These are phyloP conservation scores for Nigrospora sphaerica DNA, from an alignment of 2,329 filamentous ascomycete genomes.

Conservation along the genomic window DNA sequence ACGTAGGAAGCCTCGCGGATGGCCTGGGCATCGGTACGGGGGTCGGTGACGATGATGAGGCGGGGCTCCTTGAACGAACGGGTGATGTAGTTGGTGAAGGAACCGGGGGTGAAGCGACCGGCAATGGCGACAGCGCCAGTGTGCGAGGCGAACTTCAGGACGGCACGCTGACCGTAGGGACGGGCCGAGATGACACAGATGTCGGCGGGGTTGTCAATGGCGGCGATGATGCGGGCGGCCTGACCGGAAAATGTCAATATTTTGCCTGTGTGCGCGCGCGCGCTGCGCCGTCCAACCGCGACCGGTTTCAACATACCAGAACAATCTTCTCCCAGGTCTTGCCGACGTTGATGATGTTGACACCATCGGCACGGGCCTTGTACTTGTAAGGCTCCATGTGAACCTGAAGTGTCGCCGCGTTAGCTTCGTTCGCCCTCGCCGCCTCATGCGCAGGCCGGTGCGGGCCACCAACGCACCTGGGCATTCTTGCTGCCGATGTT, in stretches of 20 bases:
- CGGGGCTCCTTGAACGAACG: slow-evolving; percentile 99
- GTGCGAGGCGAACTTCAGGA: slow-evolving; percentile 99
- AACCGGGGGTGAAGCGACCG: slow-evolving; percentile 99
- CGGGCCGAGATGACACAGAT: slow-evolving; percentile 99
- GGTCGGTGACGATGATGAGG: slow-evolving; percentile 98
- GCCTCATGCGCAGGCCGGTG: too few species aligned
- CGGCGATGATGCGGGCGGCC: slow-evolving; percentile 95
- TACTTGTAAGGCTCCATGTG: slow-evolving; percentile 99
- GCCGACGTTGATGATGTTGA: slow-evolving; percentile 99
- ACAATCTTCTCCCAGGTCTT: slow-evolving; percentile 83
- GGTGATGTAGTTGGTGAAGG: slow-evolving; percentile 99
- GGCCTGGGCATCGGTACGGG: slow-evolving; percentile 98
- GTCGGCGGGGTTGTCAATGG: slow-evolving; percentile 98
- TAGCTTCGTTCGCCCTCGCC: too few species aligned
- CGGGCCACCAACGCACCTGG: slow-evolving; percentile 45
- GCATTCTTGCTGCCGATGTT: slow-evolving; percentile 99
- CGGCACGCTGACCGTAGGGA: slow-evolving; percentile 98
- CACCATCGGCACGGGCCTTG: slow-evolving; percentile 97
- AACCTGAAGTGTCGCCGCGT: slow-evolving; percentile 25
- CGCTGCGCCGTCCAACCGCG: background rate
- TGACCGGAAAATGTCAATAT: slow-evolving; percentile 68
- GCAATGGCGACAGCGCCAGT: slow-evolving; percentile 97
- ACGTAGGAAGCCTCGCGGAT: slow-evolving; percentile 99
- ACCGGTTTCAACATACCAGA: background rate
- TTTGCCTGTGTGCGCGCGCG: slow-evolving; percentile 63